Base-by-base conservation (phyloP, 2,329 filamentous ascomycete genomes). In the Lasiodiplodia gonubiensis region DNA sequence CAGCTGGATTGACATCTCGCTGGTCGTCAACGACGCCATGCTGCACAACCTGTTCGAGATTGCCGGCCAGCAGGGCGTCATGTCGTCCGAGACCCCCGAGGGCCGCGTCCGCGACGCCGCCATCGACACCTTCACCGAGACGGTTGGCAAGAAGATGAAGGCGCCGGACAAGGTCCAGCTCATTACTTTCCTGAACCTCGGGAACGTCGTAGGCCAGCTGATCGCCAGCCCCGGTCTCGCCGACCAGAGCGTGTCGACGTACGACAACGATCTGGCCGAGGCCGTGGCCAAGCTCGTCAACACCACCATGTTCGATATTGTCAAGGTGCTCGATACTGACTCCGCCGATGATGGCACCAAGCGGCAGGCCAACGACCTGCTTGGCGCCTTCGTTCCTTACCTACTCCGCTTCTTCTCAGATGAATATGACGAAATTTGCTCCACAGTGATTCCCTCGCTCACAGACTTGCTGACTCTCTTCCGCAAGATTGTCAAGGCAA, bases 61-160 rank as follows among this genome's bases (percentile, higher is more conserved):
- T 70, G 90, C 97, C 67, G 92, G 92, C n/a, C 91, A 78, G 84
- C 88, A 79, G 79, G 86, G 75, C 86, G 88, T 77, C 76, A 85
- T 70, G 80, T 85, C 73, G 81, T 88, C 74, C 79, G 86, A 76
- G 84, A 91, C 78, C 68, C 78, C 79, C 54, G 77, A 80, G 68
- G 93, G 96, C 76, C 92, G 89, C 77, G 91, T 97, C 70, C 89
- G 94, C 70, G 92, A 97, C 81, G 91, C 93, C 21, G 94, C 95
- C 64, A 93, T 98, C 73, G 93, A 97, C 75, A 93, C 95, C 33
- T 91, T 99, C 76, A 97, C 93, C 5, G 94, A 99, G 80, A 97
- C 97, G 72, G 92, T 97, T 68, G 91, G 90, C 78, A 99, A 99
- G 86, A 98, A 98, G 84, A 99, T 99, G 95, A 93, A 92, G 74